Percentiles rank a stretch among this genome's conserved stretches.
These are phyloP conservation scores for Tylopilus plumbeoviolaceoides DNA, from an alignment of 768 basidiomycete genomes.

Conservation along the genomic window DNA sequence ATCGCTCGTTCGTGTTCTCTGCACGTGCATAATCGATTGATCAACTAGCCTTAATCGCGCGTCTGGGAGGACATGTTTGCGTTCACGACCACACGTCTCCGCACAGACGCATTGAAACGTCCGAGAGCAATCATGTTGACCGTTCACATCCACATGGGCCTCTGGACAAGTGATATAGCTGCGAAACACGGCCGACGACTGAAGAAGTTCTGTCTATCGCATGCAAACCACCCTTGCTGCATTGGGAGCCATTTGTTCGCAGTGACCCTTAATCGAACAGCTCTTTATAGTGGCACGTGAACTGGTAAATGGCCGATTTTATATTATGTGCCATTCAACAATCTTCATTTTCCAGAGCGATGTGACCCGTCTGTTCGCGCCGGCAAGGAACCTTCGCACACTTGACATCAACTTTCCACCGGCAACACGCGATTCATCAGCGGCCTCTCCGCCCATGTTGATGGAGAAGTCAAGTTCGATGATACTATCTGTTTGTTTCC, in stretches of 20 bases:
- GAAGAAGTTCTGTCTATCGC: constrained; percentile 54
- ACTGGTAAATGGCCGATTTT: constrained; percentile 34
- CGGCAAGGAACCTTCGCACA: constrained; percentile 45
- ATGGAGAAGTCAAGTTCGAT: constrained; percentile 41
- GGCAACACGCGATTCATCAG: constrained; percentile 12
- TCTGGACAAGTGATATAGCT: constrained; percentile 46
- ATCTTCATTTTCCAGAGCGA: constrained; percentile 13
- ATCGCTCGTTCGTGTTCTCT: constrained; percentile 46
- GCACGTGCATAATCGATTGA: too few species aligned
- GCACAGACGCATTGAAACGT: constrained; percentile 34
- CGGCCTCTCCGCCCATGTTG: constrained; percentile 15
- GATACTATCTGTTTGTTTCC: constrained; percentile 45
- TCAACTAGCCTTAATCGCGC: constrained; percentile 1
- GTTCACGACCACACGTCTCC: constrained; percentile 40
- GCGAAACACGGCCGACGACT: constrained; percentile 48
- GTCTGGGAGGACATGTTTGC: constrained; percentile 46
- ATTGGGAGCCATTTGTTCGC: constrained; percentile 50
- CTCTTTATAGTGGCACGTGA: constrained; percentile 54
- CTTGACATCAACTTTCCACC: constrained; percentile 59
- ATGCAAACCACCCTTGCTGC: constrained; percentile 50
- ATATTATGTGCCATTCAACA: not conserved
- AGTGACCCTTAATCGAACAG: constrained; percentile 53
- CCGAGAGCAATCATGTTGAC: constrained; percentile 60
- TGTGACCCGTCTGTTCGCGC: constrained; percentile 34
- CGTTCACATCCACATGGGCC: constrained; percentile 35